A percentile compares a stretch with the other conserved stretches of the same genome.
These are phyloP conservation scores for Aspergillus persii DNA, from an alignment of 2,329 filamentous ascomycete genomes.

Conservation along the genomic window DNA sequence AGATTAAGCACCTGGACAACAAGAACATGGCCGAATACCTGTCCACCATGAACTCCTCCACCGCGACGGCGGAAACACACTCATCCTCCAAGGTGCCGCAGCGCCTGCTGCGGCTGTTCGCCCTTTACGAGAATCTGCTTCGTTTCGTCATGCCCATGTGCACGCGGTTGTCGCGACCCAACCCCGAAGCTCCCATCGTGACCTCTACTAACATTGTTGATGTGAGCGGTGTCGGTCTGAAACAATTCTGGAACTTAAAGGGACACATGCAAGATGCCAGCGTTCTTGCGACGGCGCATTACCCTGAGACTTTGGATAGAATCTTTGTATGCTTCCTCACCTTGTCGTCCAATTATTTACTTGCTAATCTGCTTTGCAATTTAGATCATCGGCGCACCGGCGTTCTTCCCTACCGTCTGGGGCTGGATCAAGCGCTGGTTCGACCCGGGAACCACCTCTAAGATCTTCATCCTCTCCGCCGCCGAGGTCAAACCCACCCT, in stretches of 20 bases:
- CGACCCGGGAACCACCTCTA: slow-evolving; percentile 87
- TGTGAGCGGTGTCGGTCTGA: slow-evolving; percentile 79
- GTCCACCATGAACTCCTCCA: slow-evolving; percentile 41
- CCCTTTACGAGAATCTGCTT: slow-evolving; percentile 89
- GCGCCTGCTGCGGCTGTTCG: slow-evolving; percentile 81
- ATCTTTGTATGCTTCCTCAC: slow-evolving; percentile 55
- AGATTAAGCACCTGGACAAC: slow-evolving; percentile 77
- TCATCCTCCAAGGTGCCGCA: slow-evolving; percentile 57
- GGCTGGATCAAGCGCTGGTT: slow-evolving; percentile 96
- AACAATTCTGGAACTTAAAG: slow-evolving; percentile 96
- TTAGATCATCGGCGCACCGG: slow-evolving; percentile 80
- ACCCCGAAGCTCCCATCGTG: slow-evolving; percentile 80
- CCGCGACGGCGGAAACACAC: slow-evolving; percentile 58
- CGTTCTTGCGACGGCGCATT: slow-evolving; percentile 84
- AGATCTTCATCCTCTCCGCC: slow-evolving; percentile 84
- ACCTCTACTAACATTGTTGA: slow-evolving; percentile 95
- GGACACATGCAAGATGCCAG: slow-evolving; percentile 90
- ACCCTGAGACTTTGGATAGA: slow-evolving; percentile 87
- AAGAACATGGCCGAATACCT: slow-evolving; percentile 81
- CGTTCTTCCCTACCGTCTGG: slow-evolving; percentile 88
- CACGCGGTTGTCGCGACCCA: slow-evolving; percentile 71
- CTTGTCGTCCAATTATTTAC: not conserved
- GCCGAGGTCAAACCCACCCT: slow-evolving; percentile 75
- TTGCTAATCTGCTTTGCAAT: not conserved
- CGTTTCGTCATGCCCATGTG: slow-evolving; percentile 83